Base-by-base conservation (phyloP, 345 rosid genomes). In the Eucalyptus paniculata region DNA sequence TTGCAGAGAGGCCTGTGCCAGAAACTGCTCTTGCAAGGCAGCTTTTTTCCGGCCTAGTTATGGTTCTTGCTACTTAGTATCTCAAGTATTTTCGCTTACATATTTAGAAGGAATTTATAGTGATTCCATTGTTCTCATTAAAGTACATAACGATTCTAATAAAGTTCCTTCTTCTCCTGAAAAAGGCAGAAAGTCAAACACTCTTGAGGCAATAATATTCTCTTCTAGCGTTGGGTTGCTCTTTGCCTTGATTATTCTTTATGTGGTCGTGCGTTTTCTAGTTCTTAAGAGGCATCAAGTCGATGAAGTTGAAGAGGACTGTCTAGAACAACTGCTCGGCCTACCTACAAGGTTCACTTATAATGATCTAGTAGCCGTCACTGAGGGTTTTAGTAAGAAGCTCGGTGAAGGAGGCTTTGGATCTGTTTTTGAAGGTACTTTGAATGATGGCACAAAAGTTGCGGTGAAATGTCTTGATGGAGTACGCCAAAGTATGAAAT, bases 351-450 rank as follows among this genome's bases (percentile, higher is more conserved):
- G 91, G 87, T 91, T 91, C 88, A 65, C 92, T 24, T 93, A 89
- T 37, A 37, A 60, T 50, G 90, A 89, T 23, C 7, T 93, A 87
- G 21, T 83, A 34, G 60, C 18, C 6, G 21, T 86, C 5, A 89
- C 93, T 5, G 44, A 90, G 45, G 72, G 89, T 26, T 92, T 93
- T 87, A 72, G 53, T 13, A 69, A 37, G 83, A 90, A 51, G 69
- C 90, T 91, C 9, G 93, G 94, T 7, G 58, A 89, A 69, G 94
- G 94, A 18, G 93, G 92, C 8, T 93, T 93, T 21, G 94, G 93
- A 13, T 87, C 88, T 19, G 94, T 93, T 11, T 91, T 88, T 50
- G 60, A 90, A 88, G 93, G 92, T 5, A 89, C 49, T 65, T 37
- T 92, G 30, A 13, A 7, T 26, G 87, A 91, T 77, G 90, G 93